These are phyloP conservation scores for Basidiobolus heterosporus DNA, from an alignment of 371 early-diverging fungal species.

Conservation along the genomic window DNA sequence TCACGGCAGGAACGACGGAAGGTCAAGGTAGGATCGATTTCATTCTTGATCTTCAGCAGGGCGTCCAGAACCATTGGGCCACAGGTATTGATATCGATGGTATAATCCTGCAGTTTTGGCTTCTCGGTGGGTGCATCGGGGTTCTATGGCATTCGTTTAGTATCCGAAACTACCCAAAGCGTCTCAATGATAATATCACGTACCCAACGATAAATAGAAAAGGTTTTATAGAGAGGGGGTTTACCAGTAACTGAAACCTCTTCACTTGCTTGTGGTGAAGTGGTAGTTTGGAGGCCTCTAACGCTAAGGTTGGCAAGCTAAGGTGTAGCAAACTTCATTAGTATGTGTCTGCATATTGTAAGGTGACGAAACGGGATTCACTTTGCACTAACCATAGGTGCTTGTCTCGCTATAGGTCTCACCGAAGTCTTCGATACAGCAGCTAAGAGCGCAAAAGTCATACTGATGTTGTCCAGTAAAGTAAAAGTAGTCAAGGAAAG, in stretches of 20 bases:
- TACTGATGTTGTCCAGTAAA: too few relatives aligned
- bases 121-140: slow-evolving; percentile 80
- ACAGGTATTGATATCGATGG: slow-evolving; percentile 73
- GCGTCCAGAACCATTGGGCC: slow-evolving; percentile 94
- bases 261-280: background rate
- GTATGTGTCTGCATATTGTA: too few relatives aligned
- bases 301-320: too few relatives aligned
- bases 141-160: slow-evolving; percentile 27
- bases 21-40: slow-evolving; percentile 80
- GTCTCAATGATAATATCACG: background rate
- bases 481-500: too few relatives aligned
- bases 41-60: slow-evolving; percentile 89
- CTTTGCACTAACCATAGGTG: too few relatives aligned
- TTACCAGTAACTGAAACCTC: slow-evolving; percentile 2
- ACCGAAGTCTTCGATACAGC: too few relatives aligned
- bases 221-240: slow-evolving; percentile 33
- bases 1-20: slow-evolving; percentile 50
- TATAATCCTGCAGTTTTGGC: slow-evolving; percentile 73
- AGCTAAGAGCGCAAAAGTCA: too few relatives aligned
- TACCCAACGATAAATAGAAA: slow-evolving; percentile 65
- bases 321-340: too few relatives aligned
- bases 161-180: too few relatives aligned
- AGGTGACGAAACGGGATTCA: too few relatives aligned
- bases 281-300: too few relatives aligned
- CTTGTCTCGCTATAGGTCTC: too few relatives aligned